phyloP scores from a whole-genome alignment of 2,329 filamentous ascomycete genomes.

The Penicillium palitans region DNA sequence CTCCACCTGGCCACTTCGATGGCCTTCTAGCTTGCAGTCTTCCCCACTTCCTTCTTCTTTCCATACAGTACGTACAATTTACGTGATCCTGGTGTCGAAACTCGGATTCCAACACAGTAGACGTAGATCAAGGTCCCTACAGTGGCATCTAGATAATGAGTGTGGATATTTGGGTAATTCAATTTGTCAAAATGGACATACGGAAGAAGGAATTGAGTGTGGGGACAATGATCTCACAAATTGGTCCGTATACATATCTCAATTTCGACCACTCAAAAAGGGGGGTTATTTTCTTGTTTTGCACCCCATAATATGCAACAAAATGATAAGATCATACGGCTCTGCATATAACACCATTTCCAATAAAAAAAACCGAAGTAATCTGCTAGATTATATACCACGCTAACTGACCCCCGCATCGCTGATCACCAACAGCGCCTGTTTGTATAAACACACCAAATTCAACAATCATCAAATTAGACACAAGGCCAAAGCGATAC shows the following conservation, averaged over 20 bases:
- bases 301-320: neutral
- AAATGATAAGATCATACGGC: neutral
- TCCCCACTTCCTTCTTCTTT: neutral
- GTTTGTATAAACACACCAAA: neutral
- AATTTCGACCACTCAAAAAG: too few species aligned
- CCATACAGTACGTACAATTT: neutral
- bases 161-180: neutral
- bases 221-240: neutral
- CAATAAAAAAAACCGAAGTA: neutral
- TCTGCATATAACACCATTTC: neutral
- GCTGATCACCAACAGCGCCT: neutral
- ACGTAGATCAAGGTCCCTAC: neutral
- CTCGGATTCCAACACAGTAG: neutral
- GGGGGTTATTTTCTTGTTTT: neutral
- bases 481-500: neutral
- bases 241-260: too few species aligned
- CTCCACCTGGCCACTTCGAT: conserved; percentile 10
- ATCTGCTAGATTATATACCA: neutral
- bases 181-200: neutral
- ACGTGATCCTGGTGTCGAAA: neutral
- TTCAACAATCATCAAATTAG: neutral
- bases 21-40: neutral
- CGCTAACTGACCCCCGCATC: neutral
- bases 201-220: neutral
- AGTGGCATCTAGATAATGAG: neutral